phyloP scores from a whole-genome alignment of 306 rosid genomes.

The Castanea mollissima region DNA sequence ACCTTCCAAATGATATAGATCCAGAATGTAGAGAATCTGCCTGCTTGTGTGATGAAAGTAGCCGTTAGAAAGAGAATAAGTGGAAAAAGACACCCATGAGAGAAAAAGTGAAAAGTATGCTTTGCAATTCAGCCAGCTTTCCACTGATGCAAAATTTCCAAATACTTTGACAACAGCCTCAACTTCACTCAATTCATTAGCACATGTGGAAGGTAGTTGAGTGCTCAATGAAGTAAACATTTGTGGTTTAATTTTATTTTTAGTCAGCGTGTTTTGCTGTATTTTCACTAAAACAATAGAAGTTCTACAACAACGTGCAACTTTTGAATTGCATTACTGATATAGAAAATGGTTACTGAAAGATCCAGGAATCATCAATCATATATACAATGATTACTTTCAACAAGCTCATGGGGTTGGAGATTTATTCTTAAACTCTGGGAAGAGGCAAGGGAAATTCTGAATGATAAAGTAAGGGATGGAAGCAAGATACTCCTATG shows the following conservation, averaged over 20 bases:
- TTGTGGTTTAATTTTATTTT: background rate
- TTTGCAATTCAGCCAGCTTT: constrained; percentile 6
- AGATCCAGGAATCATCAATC: background rate
- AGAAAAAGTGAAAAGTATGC: background rate
- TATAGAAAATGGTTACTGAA: background rate
- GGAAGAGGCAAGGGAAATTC: too few species aligned
- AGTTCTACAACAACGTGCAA: background rate
- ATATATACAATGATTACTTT: background rate
- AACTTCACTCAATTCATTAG: background rate
- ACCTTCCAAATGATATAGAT: constrained; percentile 85
- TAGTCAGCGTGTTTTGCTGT: background rate
- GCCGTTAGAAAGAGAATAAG: background rate
- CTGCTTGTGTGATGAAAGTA: constrained; percentile 47
- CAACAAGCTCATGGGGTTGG: too few species aligned
- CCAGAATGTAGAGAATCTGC: constrained; percentile 69
- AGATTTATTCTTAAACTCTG: too few species aligned
- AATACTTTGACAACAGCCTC: background rate
- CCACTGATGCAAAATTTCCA: background rate
- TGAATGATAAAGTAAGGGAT: too few species aligned
- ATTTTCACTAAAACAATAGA: background rate
- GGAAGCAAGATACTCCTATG: too few species aligned
- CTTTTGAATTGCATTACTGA: background rate
- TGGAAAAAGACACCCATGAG: background rate
- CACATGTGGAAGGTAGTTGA: background rate
- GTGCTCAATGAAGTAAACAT: background rate